phyloP scores from a whole-genome alignment of 169 alveolate species.

The Cryptosporidium parvum region DNA sequence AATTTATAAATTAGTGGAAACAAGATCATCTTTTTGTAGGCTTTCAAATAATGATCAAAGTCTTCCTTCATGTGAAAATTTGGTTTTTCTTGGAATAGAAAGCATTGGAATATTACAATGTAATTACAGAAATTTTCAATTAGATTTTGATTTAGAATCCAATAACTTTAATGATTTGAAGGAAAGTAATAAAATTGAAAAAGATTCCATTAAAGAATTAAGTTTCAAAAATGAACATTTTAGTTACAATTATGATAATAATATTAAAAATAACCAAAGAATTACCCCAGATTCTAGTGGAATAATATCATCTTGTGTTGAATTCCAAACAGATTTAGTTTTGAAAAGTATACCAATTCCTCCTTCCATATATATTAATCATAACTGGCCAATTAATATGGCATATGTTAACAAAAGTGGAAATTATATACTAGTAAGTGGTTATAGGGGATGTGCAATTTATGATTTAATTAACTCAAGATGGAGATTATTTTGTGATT shows the following conservation, averaged over 20 bases:
- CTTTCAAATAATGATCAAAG: neutral
- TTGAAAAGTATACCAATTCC: slow-evolving; percentile 77
- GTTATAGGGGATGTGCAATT: slow-evolving; percentile 79
- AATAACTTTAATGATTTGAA: neutral
- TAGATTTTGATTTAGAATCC: slow-evolving; percentile 2
- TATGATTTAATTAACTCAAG: slow-evolving; percentile 77
- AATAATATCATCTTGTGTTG: neutral
- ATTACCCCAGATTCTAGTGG: neutral
- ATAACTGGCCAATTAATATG: slow-evolving; percentile 80
- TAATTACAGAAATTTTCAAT: slow-evolving; percentile 21
- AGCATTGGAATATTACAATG: slow-evolving; percentile 40
- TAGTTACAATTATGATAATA: neutral
- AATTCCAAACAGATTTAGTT: neutral
- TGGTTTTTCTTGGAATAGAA: slow-evolving; percentile 58
- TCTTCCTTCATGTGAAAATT: slow-evolving; percentile 27
- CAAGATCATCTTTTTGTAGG: neutral
- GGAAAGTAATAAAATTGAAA: neutral
- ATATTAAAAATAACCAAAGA: neutral
- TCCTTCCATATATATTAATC: slow-evolving; percentile 78
- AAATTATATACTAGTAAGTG: slow-evolving; percentile 71
- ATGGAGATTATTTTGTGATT: slow-evolving; percentile 79
- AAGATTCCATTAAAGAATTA: neutral
- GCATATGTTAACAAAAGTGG: slow-evolving; percentile 77
- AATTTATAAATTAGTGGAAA: slow-evolving; percentile 26
- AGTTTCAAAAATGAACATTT: neutral